phyloP scores from a whole-genome alignment of 2,329 filamentous ascomycete species.

The Penicillium sp. region DNA sequence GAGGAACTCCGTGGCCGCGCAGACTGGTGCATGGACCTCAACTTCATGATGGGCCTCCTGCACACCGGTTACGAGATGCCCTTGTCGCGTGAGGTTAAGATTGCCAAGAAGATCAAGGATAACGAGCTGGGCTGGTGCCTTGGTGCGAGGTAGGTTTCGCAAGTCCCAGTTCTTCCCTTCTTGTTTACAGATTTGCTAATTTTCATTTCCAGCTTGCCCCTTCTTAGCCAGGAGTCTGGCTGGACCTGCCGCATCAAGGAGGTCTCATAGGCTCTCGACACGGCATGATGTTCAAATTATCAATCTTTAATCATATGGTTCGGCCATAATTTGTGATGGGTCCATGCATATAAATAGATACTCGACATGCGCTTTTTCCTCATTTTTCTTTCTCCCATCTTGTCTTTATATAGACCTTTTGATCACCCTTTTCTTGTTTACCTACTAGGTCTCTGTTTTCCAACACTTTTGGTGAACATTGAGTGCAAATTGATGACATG shows the following conservation, averaged over 20 bases:
- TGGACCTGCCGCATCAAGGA: slow-evolving; percentile 88
- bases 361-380: slow-evolving; percentile 12
- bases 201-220: slow-evolving; percentile 66
- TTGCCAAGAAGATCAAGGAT: slow-evolving; percentile 97
- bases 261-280: slow-evolving; percentile 55
- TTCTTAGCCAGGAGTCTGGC: slow-evolving; percentile 77
- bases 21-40: slow-evolving; percentile 92
- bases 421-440: neutral
- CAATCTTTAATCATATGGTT: slow-evolving; percentile 25
- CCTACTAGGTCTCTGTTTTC: neutral
- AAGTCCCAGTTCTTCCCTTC: neutral
- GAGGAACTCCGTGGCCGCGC: slow-evolving; percentile 78
- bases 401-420: slow-evolving; percentile 18
- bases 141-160: slow-evolving; percentile 75
- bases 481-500: neutral
- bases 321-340: slow-evolving; percentile 25
- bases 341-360: slow-evolving; percentile 34
- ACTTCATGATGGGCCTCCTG: slow-evolving; percentile 90
- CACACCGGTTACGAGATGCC: slow-evolving; percentile 99
- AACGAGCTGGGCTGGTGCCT: slow-evolving; percentile 98
- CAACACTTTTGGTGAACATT: neutral
- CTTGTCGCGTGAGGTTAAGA: slow-evolving; percentile 91
- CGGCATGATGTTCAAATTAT: slow-evolving; percentile 15
- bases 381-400: slow-evolving; percentile 18
- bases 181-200: slow-evolving; percentile 22